A percentile compares a stretch with the other conserved stretches of the same genome.
Evolutionary conservation across 108 stramenopile species (phyloP).

Genomic region (Conticribra guillardii): DNA sequence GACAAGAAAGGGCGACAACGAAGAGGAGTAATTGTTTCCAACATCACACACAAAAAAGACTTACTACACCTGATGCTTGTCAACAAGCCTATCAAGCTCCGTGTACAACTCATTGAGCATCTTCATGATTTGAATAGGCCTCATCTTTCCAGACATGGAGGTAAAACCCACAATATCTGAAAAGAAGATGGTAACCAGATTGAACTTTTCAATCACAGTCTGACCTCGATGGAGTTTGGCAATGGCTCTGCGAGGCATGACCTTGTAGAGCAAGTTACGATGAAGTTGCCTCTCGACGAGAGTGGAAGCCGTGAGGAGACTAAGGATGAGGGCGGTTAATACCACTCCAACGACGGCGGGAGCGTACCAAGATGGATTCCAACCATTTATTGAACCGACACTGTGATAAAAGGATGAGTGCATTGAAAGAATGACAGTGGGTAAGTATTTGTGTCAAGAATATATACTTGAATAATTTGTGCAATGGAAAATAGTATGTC

Average conservation of each 20-base stretch:
- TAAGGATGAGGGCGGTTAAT: conserved; percentile 16
- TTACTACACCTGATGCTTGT: conserved; percentile 24
- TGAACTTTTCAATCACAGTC: conserved; percentile 39
- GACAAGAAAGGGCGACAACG: too few relatives aligned
- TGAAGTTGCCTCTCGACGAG: conserved; percentile 19
- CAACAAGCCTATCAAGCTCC: conserved; percentile 50
- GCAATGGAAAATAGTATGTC: too few relatives aligned
- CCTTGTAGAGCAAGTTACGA: conserved; percentile 4
- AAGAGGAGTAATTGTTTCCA: too few relatives aligned
- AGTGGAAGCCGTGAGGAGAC: background rate
- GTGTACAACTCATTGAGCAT: conserved; percentile 56
- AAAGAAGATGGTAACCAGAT: conserved; percentile 50
- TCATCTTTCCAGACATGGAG: conserved; percentile 19
- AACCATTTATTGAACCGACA: conserved; percentile 35
- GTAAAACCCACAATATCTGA: conserved; percentile 66
- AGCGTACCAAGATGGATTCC: conserved; percentile 28
- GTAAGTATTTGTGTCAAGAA: too few relatives aligned
- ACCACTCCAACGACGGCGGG: conserved; percentile 22
- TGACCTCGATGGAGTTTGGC: conserved; percentile 27
- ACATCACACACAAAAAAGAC: too few relatives aligned
- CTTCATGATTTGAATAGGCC: conserved; percentile 51
- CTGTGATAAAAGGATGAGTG: too few relatives aligned
- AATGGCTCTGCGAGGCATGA: conserved; percentile 15
- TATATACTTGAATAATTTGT: too few relatives aligned
- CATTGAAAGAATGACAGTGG: too few relatives aligned